Conservation (phyloP, 2,329 filamentous ascomycete genomes). For the Talaromyces marneffei region DNA sequence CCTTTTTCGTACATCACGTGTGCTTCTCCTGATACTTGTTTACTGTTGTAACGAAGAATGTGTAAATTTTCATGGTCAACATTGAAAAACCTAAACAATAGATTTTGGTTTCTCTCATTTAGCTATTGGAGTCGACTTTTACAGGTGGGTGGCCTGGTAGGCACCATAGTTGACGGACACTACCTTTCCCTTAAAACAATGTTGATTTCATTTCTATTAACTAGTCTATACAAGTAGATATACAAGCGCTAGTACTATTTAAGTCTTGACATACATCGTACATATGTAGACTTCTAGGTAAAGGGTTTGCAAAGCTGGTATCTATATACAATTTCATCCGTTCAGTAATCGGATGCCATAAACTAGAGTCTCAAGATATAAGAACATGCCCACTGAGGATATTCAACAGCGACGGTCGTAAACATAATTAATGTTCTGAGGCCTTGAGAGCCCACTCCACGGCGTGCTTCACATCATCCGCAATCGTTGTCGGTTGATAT, state of each 20-base stretch:
- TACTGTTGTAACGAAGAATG: not conserved
- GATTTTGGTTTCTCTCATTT: not conserved
- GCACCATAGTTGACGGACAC: not conserved
- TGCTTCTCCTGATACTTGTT: not conserved
- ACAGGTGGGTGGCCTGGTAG: not conserved
- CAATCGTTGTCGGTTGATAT: slow-evolving; percentile 58
- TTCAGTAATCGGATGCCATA: too few relatives aligned
- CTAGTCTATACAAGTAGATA: not conserved
- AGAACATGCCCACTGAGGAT: too few relatives aligned
- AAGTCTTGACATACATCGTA: not conserved
- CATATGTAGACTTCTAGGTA: not conserved
- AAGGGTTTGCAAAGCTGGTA: not conserved
- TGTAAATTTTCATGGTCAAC: not conserved
- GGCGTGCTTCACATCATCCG: slow-evolving; percentile 69
- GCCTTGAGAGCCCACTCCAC: slow-evolving; percentile 68
- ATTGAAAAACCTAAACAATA: not conserved
- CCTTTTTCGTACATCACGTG: slow-evolving; percentile 9
- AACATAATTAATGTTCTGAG: not conserved
- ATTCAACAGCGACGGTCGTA: not conserved
- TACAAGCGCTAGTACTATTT: not conserved
- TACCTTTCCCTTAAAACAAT: not conserved
- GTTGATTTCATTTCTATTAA: not conserved
- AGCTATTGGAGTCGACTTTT: not conserved
- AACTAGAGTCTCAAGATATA: too few relatives aligned
- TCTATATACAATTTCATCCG: not conserved